phyloP scores from a whole-genome alignment of 2,329 filamentous ascomycete species.

The Curvularia sp. region DNA sequence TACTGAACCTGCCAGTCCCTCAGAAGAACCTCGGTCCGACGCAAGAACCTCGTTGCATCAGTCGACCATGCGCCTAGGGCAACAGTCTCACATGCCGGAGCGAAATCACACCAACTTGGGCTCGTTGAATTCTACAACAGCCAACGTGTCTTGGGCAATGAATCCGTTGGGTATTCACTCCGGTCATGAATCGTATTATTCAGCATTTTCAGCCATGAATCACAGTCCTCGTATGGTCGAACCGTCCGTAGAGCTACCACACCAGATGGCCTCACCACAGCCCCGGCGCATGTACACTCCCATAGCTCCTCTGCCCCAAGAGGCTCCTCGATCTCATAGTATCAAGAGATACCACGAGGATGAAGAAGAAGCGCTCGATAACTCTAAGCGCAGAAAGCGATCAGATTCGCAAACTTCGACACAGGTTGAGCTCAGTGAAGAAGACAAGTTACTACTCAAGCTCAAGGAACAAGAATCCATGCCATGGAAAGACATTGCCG shows the following conservation, averaged over 20 bases:
- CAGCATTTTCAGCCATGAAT: slow-evolving; percentile 29
- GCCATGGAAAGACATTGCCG: slow-evolving; percentile 63
- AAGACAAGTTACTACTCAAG: slow-evolving; percentile 58
- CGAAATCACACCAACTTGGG: slow-evolving; percentile 55
- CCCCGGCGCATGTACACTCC: slow-evolving; percentile 53
- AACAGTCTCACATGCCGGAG: slow-evolving; percentile 24
- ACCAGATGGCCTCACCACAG: slow-evolving; percentile 46
- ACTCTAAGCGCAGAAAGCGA: slow-evolving; percentile 52
- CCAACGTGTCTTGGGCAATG: slow-evolving; percentile 50
- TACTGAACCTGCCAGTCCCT: slow-evolving; percentile 27
- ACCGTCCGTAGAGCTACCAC: slow-evolving; percentile 36
- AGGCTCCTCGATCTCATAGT: slow-evolving; percentile 36
- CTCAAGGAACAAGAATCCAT: slow-evolving; percentile 61
- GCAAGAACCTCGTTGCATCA: slow-evolving; percentile 15
- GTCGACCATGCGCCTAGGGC: slow-evolving; percentile 19
- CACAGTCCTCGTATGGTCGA: slow-evolving; percentile 46
- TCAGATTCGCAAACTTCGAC: slow-evolving; percentile 45
- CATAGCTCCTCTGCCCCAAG: slow-evolving; percentile 54
- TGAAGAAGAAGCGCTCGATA: slow-evolving; percentile 39
- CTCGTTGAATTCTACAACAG: slow-evolving; percentile 48
- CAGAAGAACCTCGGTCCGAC: slow-evolving; percentile 32
- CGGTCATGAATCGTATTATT: slow-evolving; percentile 44
- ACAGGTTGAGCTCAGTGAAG: slow-evolving; percentile 56
- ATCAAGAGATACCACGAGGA: slow-evolving; percentile 51
- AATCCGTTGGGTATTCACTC: slow-evolving; percentile 52